These are phyloP conservation scores for Lipomyces kockii DNA, from an alignment of 805 yeast species.

Conservation along the genomic window DNA sequence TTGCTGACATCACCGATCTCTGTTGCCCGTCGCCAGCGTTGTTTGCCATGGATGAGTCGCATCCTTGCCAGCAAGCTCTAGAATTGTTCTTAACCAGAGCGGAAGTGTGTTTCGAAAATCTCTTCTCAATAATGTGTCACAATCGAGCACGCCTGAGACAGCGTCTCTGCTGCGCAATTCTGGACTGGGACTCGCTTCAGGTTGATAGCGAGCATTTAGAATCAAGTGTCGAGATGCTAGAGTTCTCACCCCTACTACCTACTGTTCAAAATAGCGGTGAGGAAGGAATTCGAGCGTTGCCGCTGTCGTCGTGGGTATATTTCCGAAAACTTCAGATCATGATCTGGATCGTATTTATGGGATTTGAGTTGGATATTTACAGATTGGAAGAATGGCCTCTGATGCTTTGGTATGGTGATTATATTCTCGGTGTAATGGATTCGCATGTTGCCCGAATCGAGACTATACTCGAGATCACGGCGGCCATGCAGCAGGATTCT, in stretches of 20 bases:
- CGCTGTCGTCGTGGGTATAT: slow-evolving; percentile 72
- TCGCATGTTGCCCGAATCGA: slow-evolving; percentile 54
- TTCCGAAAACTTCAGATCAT: slow-evolving; percentile 68
- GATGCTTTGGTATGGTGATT: slow-evolving; percentile 70
- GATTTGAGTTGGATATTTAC: slow-evolving; percentile 76
- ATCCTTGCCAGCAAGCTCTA: slow-evolving; percentile 6
- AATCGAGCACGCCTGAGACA: slow-evolving; percentile 87
- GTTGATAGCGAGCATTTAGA: slow-evolving; percentile 70
- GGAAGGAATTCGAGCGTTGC: slow-evolving; percentile 51
- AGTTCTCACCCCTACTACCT: slow-evolving; percentile 25
- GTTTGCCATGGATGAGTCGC: slow-evolving; percentile 11
- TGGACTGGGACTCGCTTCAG: slow-evolving; percentile 79
- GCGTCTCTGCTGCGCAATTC: slow-evolving; percentile 59
- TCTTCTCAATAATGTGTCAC: slow-evolving; percentile 55
- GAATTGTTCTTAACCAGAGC: slow-evolving; percentile 24
- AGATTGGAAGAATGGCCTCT: slow-evolving; percentile 68
- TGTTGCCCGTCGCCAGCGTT: slow-evolving; percentile 23
- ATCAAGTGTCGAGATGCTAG: slow-evolving; percentile 20
- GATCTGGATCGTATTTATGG: slow-evolving; percentile 72
- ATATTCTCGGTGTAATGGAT: slow-evolving; percentile 50
- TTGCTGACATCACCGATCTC: slow-evolving; percentile 20
- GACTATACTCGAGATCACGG: slow-evolving; percentile 37
- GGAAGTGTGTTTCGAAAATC: slow-evolving; percentile 52
- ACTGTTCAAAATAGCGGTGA: slow-evolving; percentile 2
- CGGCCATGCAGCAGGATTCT: background rate